Base-by-base conservation (phyloP, 2,329 filamentous ascomycete species). In the Peltaster fructicola region DNA sequence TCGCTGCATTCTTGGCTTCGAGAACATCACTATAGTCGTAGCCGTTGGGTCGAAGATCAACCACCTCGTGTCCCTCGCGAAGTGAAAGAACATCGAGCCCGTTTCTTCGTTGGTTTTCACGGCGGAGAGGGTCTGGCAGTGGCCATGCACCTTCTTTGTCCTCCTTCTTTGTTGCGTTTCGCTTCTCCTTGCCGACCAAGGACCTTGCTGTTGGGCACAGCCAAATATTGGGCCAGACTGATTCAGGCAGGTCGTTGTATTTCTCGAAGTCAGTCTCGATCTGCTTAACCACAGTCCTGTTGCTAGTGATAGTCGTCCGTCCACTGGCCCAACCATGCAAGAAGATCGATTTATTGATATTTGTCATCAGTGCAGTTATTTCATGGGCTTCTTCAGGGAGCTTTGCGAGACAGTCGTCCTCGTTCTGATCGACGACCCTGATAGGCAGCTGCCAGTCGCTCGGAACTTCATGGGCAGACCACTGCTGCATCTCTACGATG, bases 271-370 rank as follows among this genome's bases (percentile, higher is more conserved):
- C 52, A 13, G 43, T 46, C 35, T 77, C 68, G 21, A 84, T 66
- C 34, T 72, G 63, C 35, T 68, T 75, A 12, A 68, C 64, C 21
- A 75, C 69, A 2, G 65, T 65, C 12, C 65, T 61, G 42, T 84
- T 82, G 32, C 71, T 73, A 3, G 74, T 79, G 25, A 84, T 51
- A 1, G 75, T 82, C 2, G 72, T 76, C 14, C 64, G 43, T 1
- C 61, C 54, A 6, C 55, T 51, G 7, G 59, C 58, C 77, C 77
- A 84, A 9, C 76, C 76, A 40, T 71, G 70, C 25, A 76, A 54
- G 41, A 82, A 79, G 6, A 80, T 74, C 11, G 72, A 71, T n/a
- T 60, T 51, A 38, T 79, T 81, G 29, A 77, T 68, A 8, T 57
- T 49, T 0, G 64, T 69, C 25, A 77, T 52, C 5, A 56, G 51